Conservation (phyloP, 306 rosid genomes). For the Quercus agrifolia region DNA sequence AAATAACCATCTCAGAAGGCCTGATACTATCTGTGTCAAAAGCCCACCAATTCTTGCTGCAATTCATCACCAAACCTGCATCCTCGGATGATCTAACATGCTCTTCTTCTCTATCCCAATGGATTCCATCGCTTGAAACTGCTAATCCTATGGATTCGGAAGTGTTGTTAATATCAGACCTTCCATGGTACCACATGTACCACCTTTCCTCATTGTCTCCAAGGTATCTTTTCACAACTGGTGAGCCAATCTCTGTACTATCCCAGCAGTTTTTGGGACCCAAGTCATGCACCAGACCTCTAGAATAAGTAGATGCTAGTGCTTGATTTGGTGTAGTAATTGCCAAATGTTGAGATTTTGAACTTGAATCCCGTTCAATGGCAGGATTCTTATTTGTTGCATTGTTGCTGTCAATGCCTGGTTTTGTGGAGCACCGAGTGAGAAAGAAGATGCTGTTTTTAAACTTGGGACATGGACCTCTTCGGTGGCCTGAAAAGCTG, state of each 20-base stretch:
- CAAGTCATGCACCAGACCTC: conserved; percentile 13
- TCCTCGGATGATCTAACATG: not conserved
- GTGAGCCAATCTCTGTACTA: not conserved
- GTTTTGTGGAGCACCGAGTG: conserved; percentile 18
- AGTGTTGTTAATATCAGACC: not conserved
- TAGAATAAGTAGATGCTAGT: conserved; percentile 9
- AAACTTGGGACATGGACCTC: not conserved
- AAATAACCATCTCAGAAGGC: conserved; percentile 3
- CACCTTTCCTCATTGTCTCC: conserved; percentile 11
- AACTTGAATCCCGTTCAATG: conserved; percentile 11
- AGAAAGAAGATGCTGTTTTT: not conserved
- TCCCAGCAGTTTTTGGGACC: conserved; percentile 10
- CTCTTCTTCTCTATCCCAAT: not conserved
- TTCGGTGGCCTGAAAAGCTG: not conserved
- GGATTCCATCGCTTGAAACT: not conserved
- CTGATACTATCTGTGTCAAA: not conserved
- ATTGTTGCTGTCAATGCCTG: conserved; percentile 18
- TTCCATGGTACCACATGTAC: conserved; percentile 13
- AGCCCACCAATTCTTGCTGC: conserved; percentile 12
- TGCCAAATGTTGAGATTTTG: not conserved
- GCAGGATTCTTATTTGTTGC: conserved; percentile 12
- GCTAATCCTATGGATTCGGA: conserved; percentile 1
- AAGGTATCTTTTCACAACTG: conserved; percentile 1
- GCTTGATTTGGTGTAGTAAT: conserved; percentile 10
- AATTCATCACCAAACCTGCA: conserved; percentile 1